A percentile compares a stretch with the other conserved stretches of the same genome.
Conservation (phyloP, 495 filamentous ascomycete species). For the Talaromyces borbonicus region DNA sequence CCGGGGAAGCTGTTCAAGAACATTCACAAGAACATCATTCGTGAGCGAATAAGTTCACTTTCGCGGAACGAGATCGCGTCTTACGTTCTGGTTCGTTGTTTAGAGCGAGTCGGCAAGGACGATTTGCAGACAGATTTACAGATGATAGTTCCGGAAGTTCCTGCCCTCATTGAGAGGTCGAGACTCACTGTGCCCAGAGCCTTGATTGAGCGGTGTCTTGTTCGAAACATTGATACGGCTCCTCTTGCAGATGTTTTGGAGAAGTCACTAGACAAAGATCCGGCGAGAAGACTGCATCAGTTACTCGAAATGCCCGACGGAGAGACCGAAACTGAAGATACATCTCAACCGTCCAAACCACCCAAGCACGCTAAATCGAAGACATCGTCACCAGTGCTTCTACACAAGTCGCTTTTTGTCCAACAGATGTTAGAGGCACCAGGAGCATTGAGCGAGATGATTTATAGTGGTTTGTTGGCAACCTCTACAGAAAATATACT, state of each 20-base stretch:
- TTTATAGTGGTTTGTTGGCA: conserved; percentile 45
- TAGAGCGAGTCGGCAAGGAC: conserved; percentile 76
- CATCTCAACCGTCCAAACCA: conserved; percentile 28
- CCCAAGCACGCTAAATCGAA: conserved; percentile 15
- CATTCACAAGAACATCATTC: conserved; percentile 64
- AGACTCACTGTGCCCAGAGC: conserved; percentile 69
- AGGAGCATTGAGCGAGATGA: conserved; percentile 44
- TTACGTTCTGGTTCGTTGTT: conserved; percentile 68
- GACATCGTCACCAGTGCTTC: conserved; percentile 33
- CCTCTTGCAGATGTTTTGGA: conserved; percentile 52
- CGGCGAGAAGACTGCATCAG: conserved; percentile 41
- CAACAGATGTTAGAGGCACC: conserved; percentile 55
- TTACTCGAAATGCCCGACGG: conserved; percentile 43
- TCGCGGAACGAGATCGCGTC: conserved; percentile 81
- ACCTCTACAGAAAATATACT: conserved; percentile 32
- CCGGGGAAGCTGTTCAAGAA: conserved; percentile 85
- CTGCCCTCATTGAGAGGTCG: conserved; percentile 57
- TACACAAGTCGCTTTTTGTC: conserved; percentile 55
- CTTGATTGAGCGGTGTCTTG: conserved; percentile 70
- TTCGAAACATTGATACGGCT: conserved; percentile 52
- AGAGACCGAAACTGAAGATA: conserved; percentile 21
- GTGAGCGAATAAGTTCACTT: conserved; percentile 61
- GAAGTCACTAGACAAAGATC: conserved; percentile 45
- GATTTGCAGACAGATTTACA: conserved; percentile 63
- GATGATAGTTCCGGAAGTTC: conserved; percentile 57